Conservation (phyloP, 2,329 filamentous ascomycete genomes). For the Raffaelea albimanens region DNA sequence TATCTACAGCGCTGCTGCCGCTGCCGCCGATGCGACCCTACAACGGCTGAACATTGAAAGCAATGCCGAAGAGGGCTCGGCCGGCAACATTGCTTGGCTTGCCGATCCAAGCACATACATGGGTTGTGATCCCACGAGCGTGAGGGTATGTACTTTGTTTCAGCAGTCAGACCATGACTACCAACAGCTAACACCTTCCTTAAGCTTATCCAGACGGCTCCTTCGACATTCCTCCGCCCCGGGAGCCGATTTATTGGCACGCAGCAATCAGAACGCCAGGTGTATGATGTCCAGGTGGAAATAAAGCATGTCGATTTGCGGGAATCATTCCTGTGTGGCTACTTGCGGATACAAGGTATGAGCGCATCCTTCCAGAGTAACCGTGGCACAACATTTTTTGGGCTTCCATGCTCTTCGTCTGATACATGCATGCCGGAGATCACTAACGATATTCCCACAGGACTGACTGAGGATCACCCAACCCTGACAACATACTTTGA, state of each 20-base stretch:
- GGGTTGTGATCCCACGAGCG: conserved; percentile 44
- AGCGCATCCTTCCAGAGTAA: conserved; percentile 6
- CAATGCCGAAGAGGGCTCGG: conserved; percentile 22
- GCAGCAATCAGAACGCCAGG: conserved; percentile 85
- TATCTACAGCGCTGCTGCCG: too few species aligned
- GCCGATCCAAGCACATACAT: conserved; percentile 29
- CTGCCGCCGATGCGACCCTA: too few species aligned
- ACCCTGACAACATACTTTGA: conserved; percentile 98
- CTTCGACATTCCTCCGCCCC: conserved; percentile 76
- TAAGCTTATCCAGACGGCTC: conserved; percentile 66
- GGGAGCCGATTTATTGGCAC: conserved; percentile 85
- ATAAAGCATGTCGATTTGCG: conserved; percentile 93
- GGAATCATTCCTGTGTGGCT: conserved; percentile 90
- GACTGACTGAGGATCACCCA: conserved; percentile 88
- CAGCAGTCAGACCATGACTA: neutral
- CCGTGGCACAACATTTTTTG: too few species aligned
- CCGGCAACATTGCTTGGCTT: conserved; percentile 19
- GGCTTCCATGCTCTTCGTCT: too few species aligned
- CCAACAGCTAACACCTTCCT: neutral
- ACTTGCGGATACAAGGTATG: conserved; percentile 85
- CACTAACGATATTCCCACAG: conserved; percentile 37
- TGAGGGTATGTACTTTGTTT: conserved; percentile 34
- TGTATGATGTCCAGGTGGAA: conserved; percentile 93
- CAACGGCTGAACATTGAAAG: conserved; percentile 16
- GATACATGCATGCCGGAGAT: too few species aligned